Evolutionary conservation across 164 flowering plant genomes (phyloP), one percentile per base, ranked within the genome.

Genomic region (Magnolia sinica): DNA sequence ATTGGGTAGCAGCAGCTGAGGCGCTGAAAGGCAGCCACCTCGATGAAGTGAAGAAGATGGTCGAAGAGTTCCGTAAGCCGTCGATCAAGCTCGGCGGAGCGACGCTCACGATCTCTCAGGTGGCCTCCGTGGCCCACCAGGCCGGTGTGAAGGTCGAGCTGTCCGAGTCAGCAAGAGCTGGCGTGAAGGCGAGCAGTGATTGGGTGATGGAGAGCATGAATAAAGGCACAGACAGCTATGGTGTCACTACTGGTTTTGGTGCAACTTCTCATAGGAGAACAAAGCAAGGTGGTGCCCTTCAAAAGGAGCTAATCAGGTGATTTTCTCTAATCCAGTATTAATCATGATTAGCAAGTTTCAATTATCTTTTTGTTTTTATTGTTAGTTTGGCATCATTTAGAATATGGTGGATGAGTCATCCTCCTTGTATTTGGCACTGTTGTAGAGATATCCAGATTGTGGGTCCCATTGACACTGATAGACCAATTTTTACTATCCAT

Each of bases 201-300:
- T 89, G 92, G 91, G 90, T 89, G 3, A 85, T 88, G 88, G 92
- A 88, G 11, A 85, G 88, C 78, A 81, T 88, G 89, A 83, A 75
- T 70, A 87, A 87, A 24, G 92, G 92, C 19, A 87, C 87, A 0
- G 90, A 89, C 70, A 88, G 88, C 31, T 89, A 89, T 75, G 90
- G 92, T 0, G 87, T 88, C 68, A 89, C 92, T 9, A 89, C 92
- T 50, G 92, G 92, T 2, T 89, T 89, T 76, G 92, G 92, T 65
- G 91, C 92, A 0, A 89, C 91, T 31, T 89, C 92, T 0, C 92
- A 89, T 63, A 71, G 92, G 74, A 77, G 92, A 58, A 89, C 92
- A 74, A 88, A 87, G 51, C 81, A 89, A 63, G 90, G 92, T 2
- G 86, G 79, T 22, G 92, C 89, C 52, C 87, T 89, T 14, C 90